Evolutionary conservation across 176 grass and related monocot genomes (phyloP), one percentile per base, ranked within the genome.

Genomic region (Otatea glauca): DNA sequence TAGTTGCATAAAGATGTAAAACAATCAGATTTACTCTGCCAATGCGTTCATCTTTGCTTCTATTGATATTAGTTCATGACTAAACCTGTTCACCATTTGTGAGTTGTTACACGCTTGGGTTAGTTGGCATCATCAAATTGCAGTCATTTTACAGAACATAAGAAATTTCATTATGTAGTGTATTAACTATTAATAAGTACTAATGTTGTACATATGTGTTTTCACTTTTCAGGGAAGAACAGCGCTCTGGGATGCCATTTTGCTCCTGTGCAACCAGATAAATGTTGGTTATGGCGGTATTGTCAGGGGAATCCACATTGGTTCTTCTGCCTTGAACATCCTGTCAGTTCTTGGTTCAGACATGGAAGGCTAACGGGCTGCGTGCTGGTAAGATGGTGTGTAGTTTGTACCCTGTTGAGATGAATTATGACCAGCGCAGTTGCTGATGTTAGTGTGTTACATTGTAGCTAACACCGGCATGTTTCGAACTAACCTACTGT

Each of bases 171-270:
- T 63, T 76, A 37, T 71, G 29, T 58, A 13, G 9, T 42, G 2
- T 10, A 70, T 56, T 61, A 58, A 58, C 20, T n/a, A 21, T 9
- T 58, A 9, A 3, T 2, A 4, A 5, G 59, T 68, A 34, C 58
- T 80, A 39, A 81, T n/a, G 10, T 14, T 71, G 13, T 58, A 39
- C 20, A 49, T 62, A 3, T 69, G 21, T 89, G 21, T 67, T 81
- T 78, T 48, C 24, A 39, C 49, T 71, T 87, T 86, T 25, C 88
- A 98, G 96, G 96, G 96, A 89, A 93, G 96, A 84, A 98, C 96
- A 53, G 96, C 96, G 61, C 62, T 98, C 39, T 98, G 91, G 96
- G 96, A 98, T 90, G 86, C 96, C 43, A 93, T 98, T 88, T 88
- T 98, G 86, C 93, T 98, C 72, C 75, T 98, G 24, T 98, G 96